Conservation (phyloP, 495 filamentous ascomycete species). For the Entonaema liquescens region DNA sequence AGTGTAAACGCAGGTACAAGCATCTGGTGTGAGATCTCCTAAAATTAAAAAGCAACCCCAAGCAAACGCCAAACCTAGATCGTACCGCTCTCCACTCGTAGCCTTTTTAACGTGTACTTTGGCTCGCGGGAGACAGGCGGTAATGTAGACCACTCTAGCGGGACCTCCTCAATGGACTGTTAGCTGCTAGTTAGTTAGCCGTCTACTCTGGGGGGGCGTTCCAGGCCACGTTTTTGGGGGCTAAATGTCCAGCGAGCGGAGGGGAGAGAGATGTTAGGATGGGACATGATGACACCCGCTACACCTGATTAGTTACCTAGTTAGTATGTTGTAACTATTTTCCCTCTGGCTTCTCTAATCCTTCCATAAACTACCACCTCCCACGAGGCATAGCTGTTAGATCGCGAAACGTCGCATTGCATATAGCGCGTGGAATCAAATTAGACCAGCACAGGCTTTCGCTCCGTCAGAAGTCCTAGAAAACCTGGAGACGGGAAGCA, state of each 20-base stretch:
- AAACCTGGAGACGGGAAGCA: conserved; percentile 8
- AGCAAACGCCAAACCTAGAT: neutral
- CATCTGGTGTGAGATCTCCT: neutral
- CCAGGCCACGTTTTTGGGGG: neutral
- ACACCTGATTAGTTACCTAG: too few species aligned
- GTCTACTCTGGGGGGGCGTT: neutral
- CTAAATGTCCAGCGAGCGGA: neutral
- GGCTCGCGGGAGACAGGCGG: neutral
- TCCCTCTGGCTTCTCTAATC: conserved; percentile 17
- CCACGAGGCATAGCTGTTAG: conserved; percentile 6
- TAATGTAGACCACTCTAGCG: neutral
- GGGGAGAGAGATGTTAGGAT: neutral
- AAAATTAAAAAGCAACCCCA: neutral
- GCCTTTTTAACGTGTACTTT: neutral
- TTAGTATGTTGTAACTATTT: neutral
- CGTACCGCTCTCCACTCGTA: neutral
- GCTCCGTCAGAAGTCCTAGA: neutral
- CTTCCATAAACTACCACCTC: conserved; percentile 2
- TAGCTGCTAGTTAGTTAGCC: neutral
- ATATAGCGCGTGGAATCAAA: neutral
- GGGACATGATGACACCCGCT: too few species aligned
- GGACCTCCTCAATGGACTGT: too few species aligned
- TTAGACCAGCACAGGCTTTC: neutral
- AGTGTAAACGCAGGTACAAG: neutral
- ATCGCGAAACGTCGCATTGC: conserved; percentile 32